Evolutionary conservation across 108 stramenopile species (phyloP).

Genomic region (Stephanodiscus triporus): DNA sequence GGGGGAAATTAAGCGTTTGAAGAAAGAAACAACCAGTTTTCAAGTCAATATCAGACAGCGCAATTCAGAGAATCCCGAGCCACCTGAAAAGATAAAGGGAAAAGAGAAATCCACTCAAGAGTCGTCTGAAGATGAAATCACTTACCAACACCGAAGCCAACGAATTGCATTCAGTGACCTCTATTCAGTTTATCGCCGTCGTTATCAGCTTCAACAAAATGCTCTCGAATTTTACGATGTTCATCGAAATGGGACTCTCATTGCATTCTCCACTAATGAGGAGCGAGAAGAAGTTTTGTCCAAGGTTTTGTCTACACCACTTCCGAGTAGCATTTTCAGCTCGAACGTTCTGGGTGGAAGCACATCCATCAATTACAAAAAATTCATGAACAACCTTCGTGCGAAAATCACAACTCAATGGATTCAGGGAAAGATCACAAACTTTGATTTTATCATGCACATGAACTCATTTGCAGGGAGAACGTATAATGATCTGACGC

Average conservation of each 20-base stretch:
- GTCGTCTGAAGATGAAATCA: conserved; percentile 65
- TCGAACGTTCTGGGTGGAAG: conserved; percentile 40
- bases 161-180: conserved; percentile 81
- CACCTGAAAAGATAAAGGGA: conserved; percentile 43
- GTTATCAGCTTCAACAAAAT: conserved; percentile 94
- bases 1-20: conserved; percentile 79
- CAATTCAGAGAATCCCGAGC: conserved; percentile 37
- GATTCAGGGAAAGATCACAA: conserved; percentile 91
- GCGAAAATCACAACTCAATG: conserved; percentile 83
- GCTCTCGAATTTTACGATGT: conserved; percentile 94
- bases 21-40: conserved; percentile 77
- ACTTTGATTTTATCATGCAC: conserved; percentile 98
- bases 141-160: conserved; percentile 87
- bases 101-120: conserved; percentile 47
- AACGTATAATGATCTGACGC: conserved; percentile 94
- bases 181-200: conserved; percentile 83
- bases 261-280: conserved; percentile 68
- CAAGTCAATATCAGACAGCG: conserved; percentile 72
- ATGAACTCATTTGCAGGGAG: conserved; percentile 97
- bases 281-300: conserved; percentile 83
- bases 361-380: conserved; percentile 85
- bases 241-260: conserved; percentile 74
- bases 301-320: conserved; percentile 67
- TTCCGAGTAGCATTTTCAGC: conserved; percentile 87
- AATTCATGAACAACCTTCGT: conserved; percentile 84